phyloP scores from a whole-genome alignment of 73 alveolate genomes.

The Diophrys sp. region DNA sequence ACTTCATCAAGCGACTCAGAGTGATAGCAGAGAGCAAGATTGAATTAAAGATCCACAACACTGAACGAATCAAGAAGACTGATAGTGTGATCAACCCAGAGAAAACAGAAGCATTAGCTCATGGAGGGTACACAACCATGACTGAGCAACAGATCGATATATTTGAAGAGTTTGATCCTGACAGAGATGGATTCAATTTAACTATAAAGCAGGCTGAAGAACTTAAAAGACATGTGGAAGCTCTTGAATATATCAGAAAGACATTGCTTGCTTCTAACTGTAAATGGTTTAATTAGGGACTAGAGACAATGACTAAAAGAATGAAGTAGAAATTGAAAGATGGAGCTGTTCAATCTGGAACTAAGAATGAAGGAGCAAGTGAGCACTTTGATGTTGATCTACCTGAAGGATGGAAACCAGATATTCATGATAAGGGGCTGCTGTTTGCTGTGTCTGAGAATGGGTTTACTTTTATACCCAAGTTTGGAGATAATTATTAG shows the following conservation, averaged over 20 bases:
- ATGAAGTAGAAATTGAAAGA: slow-evolving; percentile 6
- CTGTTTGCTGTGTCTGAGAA: slow-evolving; percentile 70
- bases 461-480: slow-evolving; percentile 74
- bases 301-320: slow-evolving; percentile 48
- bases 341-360: background rate
- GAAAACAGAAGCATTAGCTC: slow-evolving; percentile 21
- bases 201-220: background rate
- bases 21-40: no score
- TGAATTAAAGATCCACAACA: slow-evolving; percentile 7
- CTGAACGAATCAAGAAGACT: slow-evolving; percentile 17
- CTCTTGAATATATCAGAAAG: slow-evolving; percentile 88
- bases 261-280: slow-evolving; percentile 68
- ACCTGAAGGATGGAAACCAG: slow-evolving; percentile 62
- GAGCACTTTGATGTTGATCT: slow-evolving; percentile 39
- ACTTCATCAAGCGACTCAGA: background rate
- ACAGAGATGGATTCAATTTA: slow-evolving; percentile 10
- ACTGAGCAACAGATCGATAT: background rate
- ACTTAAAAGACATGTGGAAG: slow-evolving; percentile 75
- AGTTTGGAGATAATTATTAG: slow-evolving; percentile 42
- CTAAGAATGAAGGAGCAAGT: background rate
- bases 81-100: slow-evolving; percentile 15
- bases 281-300: slow-evolving; percentile 70
- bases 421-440: slow-evolving; percentile 75
- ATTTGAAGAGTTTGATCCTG: slow-evolving; percentile 15
- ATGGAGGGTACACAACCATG: background rate